Evolutionary conservation across 2,329 filamentous ascomycete genomes (phyloP).

Genomic region (Sclerotinia spermophila): DNA sequence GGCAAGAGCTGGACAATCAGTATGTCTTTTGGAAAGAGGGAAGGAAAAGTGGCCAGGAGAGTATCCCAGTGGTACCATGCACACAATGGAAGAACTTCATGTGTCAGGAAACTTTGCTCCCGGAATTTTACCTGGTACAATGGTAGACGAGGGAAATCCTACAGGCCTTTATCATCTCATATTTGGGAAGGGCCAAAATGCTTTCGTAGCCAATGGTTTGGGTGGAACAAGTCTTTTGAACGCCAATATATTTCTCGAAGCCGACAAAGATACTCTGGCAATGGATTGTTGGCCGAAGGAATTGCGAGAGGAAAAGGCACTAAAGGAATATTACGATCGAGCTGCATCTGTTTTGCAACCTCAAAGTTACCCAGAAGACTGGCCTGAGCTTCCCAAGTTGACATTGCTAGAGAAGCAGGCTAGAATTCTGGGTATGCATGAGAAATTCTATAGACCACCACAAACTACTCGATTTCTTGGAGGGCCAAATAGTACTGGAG

Average conservation of each 20-base stretch:
- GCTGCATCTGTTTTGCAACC: slow-evolving; percentile 57
- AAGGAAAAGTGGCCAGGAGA: slow-evolving; percentile 64
- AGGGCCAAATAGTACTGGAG: slow-evolving; percentile 59
- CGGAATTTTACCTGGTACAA: slow-evolving; percentile 41
- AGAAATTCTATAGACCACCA: slow-evolving; percentile 53
- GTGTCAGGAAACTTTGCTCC: slow-evolving; percentile 52
- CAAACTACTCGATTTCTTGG: slow-evolving; percentile 62
- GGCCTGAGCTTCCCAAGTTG: slow-evolving; percentile 56
- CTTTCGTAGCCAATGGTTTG: slow-evolving; percentile 46
- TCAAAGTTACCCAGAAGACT: slow-evolving; percentile 53
- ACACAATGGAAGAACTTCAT: slow-evolving; percentile 51
- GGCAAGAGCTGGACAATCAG: slow-evolving; percentile 55
- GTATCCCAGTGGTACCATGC: slow-evolving; percentile 49
- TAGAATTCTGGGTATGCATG: slow-evolving; percentile 45
- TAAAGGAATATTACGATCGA: slow-evolving; percentile 55
- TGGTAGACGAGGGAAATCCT: slow-evolving; percentile 48
- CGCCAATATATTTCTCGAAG: slow-evolving; percentile 62
- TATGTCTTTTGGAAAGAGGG: slow-evolving; percentile 63
- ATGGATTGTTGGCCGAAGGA: slow-evolving; percentile 58
- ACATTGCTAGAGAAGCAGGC: slow-evolving; percentile 56
- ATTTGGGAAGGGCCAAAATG: slow-evolving; percentile 61
- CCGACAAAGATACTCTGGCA: slow-evolving; percentile 51
- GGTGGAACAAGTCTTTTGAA: slow-evolving; percentile 65
- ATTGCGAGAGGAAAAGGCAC: slow-evolving; percentile 44
- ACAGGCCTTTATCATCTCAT: slow-evolving; percentile 63